Evolutionary conservation across 2,329 filamentous ascomycete genomes (phyloP).

Genomic region (Pseudocercospora fuligena): DNA sequence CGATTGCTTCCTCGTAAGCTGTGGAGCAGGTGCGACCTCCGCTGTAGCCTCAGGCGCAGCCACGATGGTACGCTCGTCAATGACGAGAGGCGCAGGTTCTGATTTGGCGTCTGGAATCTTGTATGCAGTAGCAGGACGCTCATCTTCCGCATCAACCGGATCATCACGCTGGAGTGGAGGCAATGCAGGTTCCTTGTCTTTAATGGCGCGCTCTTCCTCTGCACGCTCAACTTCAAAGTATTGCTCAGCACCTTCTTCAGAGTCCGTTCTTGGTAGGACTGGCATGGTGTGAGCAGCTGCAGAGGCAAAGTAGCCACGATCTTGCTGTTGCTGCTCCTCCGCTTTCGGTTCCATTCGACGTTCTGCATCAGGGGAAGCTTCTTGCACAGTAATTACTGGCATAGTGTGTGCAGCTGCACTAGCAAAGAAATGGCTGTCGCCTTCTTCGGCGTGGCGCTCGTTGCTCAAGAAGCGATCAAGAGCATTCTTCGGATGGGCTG

Average conservation of each 20-base stretch:
- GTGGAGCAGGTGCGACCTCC: slow-evolving; percentile 18
- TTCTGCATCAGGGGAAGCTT: background rate
- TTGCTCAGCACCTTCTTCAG: slow-evolving; percentile 1
- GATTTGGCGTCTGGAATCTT: slow-evolving; percentile 21
- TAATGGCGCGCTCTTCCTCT: background rate
- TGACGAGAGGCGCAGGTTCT: slow-evolving; percentile 25
- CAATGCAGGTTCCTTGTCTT: slow-evolving; percentile 1
- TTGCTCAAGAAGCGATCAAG: slow-evolving; percentile 16
- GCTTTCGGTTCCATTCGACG: background rate
- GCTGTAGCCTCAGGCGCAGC: slow-evolving; percentile 13
- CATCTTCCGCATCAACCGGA: slow-evolving; percentile 1
- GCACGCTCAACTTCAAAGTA: background rate
- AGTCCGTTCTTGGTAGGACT: slow-evolving; percentile 12
- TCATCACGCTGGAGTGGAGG: slow-evolving; percentile 5
- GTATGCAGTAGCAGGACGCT: slow-evolving; percentile 21
- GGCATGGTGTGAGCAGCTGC: slow-evolving; percentile 28
- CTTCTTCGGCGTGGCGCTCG: slow-evolving; percentile 4
- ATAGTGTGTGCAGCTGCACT: slow-evolving; percentile 29
- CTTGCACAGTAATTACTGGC: slow-evolving; percentile 12
- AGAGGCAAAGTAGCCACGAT: slow-evolving; percentile 21
- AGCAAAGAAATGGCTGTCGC: slow-evolving; percentile 12
- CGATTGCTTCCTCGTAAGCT: slow-evolving; percentile 34
- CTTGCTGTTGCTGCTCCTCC: background rate
- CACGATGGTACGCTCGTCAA: slow-evolving; percentile 25
- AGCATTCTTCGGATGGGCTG: background rate